phyloP scores from a whole-genome alignment of 2,329 filamentous ascomycete genomes.

The Colletotrichum shisoi region DNA sequence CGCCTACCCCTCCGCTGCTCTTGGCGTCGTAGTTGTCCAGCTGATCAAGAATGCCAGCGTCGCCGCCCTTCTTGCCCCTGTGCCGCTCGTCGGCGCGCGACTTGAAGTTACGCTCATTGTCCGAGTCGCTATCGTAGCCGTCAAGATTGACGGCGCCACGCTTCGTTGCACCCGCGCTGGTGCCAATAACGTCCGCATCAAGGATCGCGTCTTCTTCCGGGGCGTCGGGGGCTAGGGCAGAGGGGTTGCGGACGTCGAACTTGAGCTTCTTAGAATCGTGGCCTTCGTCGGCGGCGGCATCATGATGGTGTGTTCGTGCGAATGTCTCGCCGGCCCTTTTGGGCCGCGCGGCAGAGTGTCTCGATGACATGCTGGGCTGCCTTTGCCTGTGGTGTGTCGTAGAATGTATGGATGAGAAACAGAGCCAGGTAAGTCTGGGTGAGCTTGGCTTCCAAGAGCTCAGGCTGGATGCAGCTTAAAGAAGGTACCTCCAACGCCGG shows the following conservation, averaged over 20 bases:
- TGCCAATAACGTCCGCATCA: constrained; percentile 92
- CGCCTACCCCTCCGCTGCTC: constrained; percentile 52
- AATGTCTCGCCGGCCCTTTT: constrained; percentile 86
- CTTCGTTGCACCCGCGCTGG: constrained; percentile 76
- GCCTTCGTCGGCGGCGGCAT: constrained; percentile 55
- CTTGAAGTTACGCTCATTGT: constrained; percentile 83
- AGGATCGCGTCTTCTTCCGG: constrained; percentile 77
- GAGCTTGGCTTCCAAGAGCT: constrained; percentile 27
- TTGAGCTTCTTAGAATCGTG: constrained; percentile 76
- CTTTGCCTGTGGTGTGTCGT: not conserved
- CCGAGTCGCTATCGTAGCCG: constrained; percentile 94
- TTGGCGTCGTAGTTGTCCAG: constrained; percentile 64
- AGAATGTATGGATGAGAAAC: constrained; percentile 9
- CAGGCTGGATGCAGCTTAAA: constrained; percentile 29
- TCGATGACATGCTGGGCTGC: constrained; percentile 59
- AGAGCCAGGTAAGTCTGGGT: constrained; percentile 11
- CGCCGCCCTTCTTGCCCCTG: constrained; percentile 51
- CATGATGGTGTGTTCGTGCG: constrained; percentile 74
- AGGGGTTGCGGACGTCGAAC: constrained; percentile 95
- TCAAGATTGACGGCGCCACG: constrained; percentile 95
- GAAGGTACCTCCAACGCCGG: constrained; percentile 10
- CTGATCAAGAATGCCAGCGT: constrained; percentile 60
- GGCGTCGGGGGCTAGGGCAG: constrained; percentile 84
- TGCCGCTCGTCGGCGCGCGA: constrained; percentile 70
- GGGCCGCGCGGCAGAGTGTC: constrained; percentile 73